A percentile compares a stretch with the other conserved stretches of the same genome.
phyloP scores from a whole-genome alignment of 2,329 filamentous ascomycete species.

The Xylariaceae sp. region DNA sequence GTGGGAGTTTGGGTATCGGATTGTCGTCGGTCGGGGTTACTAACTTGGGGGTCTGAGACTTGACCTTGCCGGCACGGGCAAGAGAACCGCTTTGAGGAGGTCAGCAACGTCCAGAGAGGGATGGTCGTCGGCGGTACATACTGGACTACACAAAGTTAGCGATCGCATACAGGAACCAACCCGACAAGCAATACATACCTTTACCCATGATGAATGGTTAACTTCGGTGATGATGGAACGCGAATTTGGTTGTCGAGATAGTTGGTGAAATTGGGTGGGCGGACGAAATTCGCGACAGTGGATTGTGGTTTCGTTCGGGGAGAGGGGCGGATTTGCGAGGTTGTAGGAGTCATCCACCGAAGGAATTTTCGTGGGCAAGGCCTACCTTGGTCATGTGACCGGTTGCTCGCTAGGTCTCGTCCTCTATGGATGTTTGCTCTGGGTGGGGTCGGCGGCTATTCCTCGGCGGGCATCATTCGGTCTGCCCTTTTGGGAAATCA shows the following conservation, averaged over 20 bases:
- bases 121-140: background rate
- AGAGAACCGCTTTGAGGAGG: constrained; percentile 50
- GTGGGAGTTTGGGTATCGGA: background rate
- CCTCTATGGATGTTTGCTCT: too few species aligned
- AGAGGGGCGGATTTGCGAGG: constrained; percentile 4
- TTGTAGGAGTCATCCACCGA: constrained; percentile 1
- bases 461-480: too few species aligned
- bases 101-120: background rate
- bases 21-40: constrained; percentile 26
- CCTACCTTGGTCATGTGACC: constrained; percentile 12
- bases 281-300: constrained; percentile 2
- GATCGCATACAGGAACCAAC: too few species aligned
- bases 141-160: too few species aligned
- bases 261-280: constrained; percentile 1
- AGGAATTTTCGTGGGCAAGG: constrained; percentile 10
- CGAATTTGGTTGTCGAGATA: too few species aligned
- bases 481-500: too few species aligned
- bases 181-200: too few species aligned
- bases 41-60: constrained; percentile 91
- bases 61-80: constrained; percentile 86
- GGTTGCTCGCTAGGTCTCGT: background rate
- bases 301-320: constrained; percentile 3
- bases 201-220: too few species aligned
- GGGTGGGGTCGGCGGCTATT: too few species aligned
- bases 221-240: too few species aligned